Conservation (phyloP, 306 rosid species). For the Vigna angularis region DNA sequence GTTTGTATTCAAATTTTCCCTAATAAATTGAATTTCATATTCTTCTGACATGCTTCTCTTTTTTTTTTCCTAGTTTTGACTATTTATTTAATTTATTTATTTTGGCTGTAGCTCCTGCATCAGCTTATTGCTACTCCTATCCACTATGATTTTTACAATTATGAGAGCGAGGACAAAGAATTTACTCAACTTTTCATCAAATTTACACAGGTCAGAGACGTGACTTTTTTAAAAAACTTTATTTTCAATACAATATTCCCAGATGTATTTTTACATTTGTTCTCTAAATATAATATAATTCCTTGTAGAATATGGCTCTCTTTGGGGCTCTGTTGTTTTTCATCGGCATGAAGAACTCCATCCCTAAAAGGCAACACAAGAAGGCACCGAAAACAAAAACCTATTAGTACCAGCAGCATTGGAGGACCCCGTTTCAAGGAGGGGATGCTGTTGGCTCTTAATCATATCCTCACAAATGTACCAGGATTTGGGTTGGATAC, state of each 20-base stretch:
- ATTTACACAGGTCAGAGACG: slow-evolving; percentile 57
- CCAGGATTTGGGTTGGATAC: slow-evolving; percentile 25
- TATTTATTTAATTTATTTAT: background rate
- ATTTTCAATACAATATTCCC: slow-evolving; percentile 3
- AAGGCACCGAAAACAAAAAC: slow-evolving; percentile 65
- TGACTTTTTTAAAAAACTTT: background rate
- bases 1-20: slow-evolving; percentile 46
- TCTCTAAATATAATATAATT: background rate
- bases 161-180: slow-evolving; percentile 57
- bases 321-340: slow-evolving; percentile 73
- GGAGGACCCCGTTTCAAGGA: slow-evolving; percentile 24
- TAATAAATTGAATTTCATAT: slow-evolving; percentile 1
- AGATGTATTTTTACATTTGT: slow-evolving; percentile 9
- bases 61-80: background rate
- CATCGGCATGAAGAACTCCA: slow-evolving; percentile 71
- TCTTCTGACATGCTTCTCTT: background rate
- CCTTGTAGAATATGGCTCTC: slow-evolving; percentile 69
- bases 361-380: slow-evolving; percentile 60
- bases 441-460: slow-evolving; percentile 33
- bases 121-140: slow-evolving; percentile 65
- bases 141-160: slow-evolving; percentile 62
- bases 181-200: slow-evolving; percentile 59
- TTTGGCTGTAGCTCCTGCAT: slow-evolving; percentile 54
- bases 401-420: slow-evolving; percentile 46
- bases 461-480: slow-evolving; percentile 11